Evolutionary conservation across 352 stramenopile species (phyloP), one percentile per base, ranked within the genome.

Genomic region (Peronospora farinosa): DNA sequence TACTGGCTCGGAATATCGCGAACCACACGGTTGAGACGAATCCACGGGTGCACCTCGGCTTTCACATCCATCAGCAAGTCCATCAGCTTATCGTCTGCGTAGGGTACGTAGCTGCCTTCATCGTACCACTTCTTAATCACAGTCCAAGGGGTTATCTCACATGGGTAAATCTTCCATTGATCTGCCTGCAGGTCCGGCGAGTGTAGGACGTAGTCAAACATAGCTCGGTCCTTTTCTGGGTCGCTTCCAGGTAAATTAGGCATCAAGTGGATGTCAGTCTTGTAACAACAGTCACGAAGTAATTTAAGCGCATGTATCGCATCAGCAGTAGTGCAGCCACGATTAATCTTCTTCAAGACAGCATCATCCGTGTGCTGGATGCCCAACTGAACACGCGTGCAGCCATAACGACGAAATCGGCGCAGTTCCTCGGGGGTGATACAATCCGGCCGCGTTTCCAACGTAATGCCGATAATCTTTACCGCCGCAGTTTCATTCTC

Each of bases 131-230:
- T 89, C 64, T 94, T 94, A 46, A 94, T 94, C 23, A 94, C 77
- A 1, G 81, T 92, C 85, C 85, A 96, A 1, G 86, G 86, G 21
- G 86, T 94, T 48, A 96, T 88, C 62, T 96, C 88, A 60, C 87
- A 96, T 36, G 90, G 90, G 28, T 97, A 97, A 63, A 97, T 96
- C 72, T 97, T 97, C 89, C 88, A 97, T 65, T 97, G 88, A 51
- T 97, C 90, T 0, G 88, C 87, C 57, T 97, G 88, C n/a, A 97
- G 69, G 46, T 95, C 69, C 6, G 84, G 71, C 27, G 88, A 91
- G 27, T 83, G 54, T 33, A 97, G 58, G 13, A 97, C 83, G 36
- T 89, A 88, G 13, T 95, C 77, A 54, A 97, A 96, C 90, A 97
- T 97, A 13, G 64, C 51, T 15, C 72, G 72, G 60, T 97, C 90